A percentile compares a stretch with the other conserved stretches of the same genome.
These are phyloP conservation scores for Candida corydali DNA, from an alignment of 805 yeast genomes.

Conservation along the genomic window DNA sequence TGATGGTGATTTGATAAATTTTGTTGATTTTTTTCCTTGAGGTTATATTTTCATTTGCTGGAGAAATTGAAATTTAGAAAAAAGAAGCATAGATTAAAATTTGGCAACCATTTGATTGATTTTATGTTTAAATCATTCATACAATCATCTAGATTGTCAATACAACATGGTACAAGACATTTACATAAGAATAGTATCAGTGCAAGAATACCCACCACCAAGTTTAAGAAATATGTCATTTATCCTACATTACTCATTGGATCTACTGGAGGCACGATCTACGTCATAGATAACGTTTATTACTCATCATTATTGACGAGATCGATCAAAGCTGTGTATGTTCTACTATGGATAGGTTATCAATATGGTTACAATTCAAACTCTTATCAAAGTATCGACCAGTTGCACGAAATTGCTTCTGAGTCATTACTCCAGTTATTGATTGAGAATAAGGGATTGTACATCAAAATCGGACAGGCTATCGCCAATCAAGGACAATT, in stretches of 20 bases:
- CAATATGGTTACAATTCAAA: conserved; percentile 51
- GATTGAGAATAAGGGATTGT: conserved; percentile 42
- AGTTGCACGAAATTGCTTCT: conserved; percentile 58
- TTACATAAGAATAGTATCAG: too few species aligned
- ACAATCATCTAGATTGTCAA: too few species aligned
- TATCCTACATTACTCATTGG: conserved; percentile 5
- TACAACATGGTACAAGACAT: too few species aligned
- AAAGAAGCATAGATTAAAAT: too few species aligned
- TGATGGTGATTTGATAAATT: too few species aligned
- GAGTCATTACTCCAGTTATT: conserved; percentile 27
- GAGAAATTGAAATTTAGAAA: too few species aligned
- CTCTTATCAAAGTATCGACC: conserved; percentile 35
- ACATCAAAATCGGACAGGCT: conserved; percentile 76
- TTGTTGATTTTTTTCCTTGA: too few species aligned
- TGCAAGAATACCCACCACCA: too few species aligned
- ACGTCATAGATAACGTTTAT: conserved; percentile 11
- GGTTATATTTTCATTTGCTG: too few species aligned
- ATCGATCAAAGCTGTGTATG: conserved; percentile 47
- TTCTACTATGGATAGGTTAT: conserved; percentile 47
- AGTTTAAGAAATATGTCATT: not conserved
- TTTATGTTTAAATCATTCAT: too few species aligned
- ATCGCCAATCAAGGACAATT: conserved; percentile 70
- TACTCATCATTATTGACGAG: conserved; percentile 50
- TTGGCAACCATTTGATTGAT: too few species aligned
- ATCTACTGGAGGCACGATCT: conserved; percentile 10